A percentile compares a stretch with the other conserved stretches of the same genome.
Conservation (phyloP, 345 rosid genomes). For the Salix udensis region DNA sequence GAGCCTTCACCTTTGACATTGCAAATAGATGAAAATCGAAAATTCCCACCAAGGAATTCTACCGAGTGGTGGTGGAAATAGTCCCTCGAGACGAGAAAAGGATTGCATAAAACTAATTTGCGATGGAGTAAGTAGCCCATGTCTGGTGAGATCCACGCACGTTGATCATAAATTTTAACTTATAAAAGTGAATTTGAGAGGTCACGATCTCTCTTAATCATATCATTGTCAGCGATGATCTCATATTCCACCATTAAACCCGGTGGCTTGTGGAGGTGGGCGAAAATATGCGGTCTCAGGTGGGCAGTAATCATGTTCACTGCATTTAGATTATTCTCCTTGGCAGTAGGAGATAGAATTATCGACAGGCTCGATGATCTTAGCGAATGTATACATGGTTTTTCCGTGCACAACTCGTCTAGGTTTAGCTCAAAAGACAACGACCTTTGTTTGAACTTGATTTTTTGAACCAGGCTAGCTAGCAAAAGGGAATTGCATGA, state of each 20-base stretch:
- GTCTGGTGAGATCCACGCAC: too few relatives aligned
- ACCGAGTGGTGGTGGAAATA: background rate
- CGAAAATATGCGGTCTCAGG: background rate
- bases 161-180: background rate
- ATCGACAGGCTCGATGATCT: background rate
- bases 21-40: background rate
- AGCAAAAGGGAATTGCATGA: background rate
- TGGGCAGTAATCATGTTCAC: background rate
- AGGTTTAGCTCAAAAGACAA: background rate
- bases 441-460: background rate
- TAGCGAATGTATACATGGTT: background rate
- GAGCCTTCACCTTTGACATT: background rate
- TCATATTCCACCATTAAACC: background rate
- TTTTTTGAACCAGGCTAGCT: background rate
- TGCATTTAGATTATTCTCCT: background rate
- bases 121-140: background rate
- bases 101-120: background rate
- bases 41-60: too few relatives aligned
- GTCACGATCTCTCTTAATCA: background rate
- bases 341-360: background rate
- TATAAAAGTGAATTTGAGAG: background rate
- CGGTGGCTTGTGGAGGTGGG: background rate
- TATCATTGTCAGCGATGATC: background rate
- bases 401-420: constrained; percentile 13
- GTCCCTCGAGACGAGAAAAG: background rate